Conservation (phyloP, 2,329 filamentous ascomycete species). For the Monosporascus sp. region DNA sequence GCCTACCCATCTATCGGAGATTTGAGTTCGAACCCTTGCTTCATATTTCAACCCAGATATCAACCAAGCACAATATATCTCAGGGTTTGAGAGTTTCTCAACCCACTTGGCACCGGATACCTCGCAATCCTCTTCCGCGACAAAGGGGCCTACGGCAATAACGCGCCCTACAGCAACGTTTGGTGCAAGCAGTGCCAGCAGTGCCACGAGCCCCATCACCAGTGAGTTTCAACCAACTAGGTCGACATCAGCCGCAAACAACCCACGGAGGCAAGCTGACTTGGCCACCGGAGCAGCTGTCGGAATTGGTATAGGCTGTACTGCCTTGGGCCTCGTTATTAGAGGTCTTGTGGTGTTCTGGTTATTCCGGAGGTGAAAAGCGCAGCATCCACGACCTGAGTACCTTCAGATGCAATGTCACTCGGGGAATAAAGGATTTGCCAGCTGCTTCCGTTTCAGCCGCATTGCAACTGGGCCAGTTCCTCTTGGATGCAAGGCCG, state of each 20-base stretch:
- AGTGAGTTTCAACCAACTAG: background rate
- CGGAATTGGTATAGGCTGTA: conserved; percentile 26
- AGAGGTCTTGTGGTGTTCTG: conserved; percentile 21
- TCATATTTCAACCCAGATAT: too few relatives aligned
- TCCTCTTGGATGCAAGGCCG: conserved; percentile 30
- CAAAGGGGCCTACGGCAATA: too few relatives aligned
- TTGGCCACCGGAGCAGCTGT: conserved; percentile 16
- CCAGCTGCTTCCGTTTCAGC: conserved; percentile 3
- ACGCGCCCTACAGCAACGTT: too few relatives aligned
- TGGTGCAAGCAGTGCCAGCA: too few relatives aligned
- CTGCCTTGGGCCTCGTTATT: conserved; percentile 21
- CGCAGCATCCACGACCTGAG: conserved; percentile 3
- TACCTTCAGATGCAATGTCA: conserved; percentile 6
- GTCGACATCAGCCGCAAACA: background rate
- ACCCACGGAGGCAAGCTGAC: background rate
- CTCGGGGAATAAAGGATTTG: conserved; percentile 14
- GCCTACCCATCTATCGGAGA: too few relatives aligned
- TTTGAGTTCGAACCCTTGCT: too few relatives aligned
- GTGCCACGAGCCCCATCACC: background rate
- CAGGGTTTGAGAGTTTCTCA: too few relatives aligned
- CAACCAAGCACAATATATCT: too few relatives aligned
- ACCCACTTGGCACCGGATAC: too few relatives aligned
- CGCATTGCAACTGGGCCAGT: conserved; percentile 24
- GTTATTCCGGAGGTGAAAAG: conserved; percentile 19
- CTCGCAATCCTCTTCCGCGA: too few relatives aligned